phyloP scores from a whole-genome alignment of 2,329 filamentous ascomycete species.

The Colletotrichum brevisporum region DNA sequence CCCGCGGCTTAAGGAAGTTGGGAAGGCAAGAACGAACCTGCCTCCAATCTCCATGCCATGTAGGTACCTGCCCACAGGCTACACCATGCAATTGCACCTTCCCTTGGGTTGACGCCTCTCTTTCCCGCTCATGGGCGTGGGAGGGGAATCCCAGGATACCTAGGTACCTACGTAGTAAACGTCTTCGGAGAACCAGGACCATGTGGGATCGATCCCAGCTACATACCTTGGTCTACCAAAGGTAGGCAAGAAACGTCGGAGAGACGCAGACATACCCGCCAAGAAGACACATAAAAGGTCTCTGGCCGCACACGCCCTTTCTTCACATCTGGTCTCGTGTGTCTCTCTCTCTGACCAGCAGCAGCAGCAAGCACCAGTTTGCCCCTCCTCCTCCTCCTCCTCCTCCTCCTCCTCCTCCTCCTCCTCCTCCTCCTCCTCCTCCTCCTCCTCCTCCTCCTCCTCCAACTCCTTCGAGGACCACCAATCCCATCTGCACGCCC shows the following conservation, averaged over 20 bases:
- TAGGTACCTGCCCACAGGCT: no score
- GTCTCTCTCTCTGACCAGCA: slow-evolving; percentile 16
- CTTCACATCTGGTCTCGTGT: neutral
- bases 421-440: slow-evolving; percentile 7
- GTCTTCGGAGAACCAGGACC: slow-evolving; percentile 12
- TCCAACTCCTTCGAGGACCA: slow-evolving; percentile 19
- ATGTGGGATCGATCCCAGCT: slow-evolving; percentile 6
- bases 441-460: slow-evolving; percentile 3
- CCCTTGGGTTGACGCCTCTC: slow-evolving; percentile 17
- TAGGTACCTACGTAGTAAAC: neutral
- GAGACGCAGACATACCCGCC: neutral
- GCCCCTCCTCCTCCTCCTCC: neutral
- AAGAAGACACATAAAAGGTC: slow-evolving; percentile 33
- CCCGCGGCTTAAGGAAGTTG: neutral
- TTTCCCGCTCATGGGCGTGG: slow-evolving; percentile 1
- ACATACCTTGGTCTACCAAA: no score
- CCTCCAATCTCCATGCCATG: no score
- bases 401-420: slow-evolving; percentile 10
- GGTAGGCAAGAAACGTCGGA: neutral
- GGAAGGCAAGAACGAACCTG: no score
- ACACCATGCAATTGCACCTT: no score
- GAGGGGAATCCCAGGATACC: neutral
- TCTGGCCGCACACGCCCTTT: slow-evolving; percentile 13
- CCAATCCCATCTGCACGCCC: slow-evolving; percentile 23
- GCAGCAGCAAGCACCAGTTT: slow-evolving; percentile 9